A percentile compares a stretch with the other conserved stretches of the same genome.
Evolutionary conservation across 78 protist genomes (phyloP).

Genomic region (Pigoraptor vietnamica): DNA sequence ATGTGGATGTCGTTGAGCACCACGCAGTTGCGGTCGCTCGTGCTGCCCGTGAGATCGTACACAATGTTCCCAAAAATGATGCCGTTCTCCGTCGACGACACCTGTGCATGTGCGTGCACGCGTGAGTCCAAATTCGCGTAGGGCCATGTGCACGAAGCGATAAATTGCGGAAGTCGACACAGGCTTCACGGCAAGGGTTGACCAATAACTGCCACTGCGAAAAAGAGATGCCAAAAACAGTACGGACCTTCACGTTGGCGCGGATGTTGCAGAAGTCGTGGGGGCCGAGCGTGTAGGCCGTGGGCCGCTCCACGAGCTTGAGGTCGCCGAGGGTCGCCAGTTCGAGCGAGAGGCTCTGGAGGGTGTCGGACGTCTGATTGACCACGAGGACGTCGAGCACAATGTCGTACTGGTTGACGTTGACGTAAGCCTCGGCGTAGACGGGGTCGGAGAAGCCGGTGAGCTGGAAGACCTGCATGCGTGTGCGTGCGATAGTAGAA

Average conservation of each 20-base stretch:
- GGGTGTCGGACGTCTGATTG: slow-evolving; percentile 82
- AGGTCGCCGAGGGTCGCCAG: slow-evolving; percentile 91
- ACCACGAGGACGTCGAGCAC: slow-evolving; percentile 72
- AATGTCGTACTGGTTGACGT: slow-evolving; percentile 93
- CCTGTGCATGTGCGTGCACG: slow-evolving; percentile 16
- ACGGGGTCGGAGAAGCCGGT: slow-evolving; percentile 89
- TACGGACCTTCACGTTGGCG: slow-evolving; percentile 72
- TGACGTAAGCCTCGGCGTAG: slow-evolving; percentile 93
- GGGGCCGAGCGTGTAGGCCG: slow-evolving; percentile 70
- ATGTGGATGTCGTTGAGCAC: slow-evolving; percentile 90
- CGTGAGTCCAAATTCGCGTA: background rate
- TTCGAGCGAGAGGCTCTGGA: slow-evolving; percentile 87
- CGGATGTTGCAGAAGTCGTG: slow-evolving; percentile 46
- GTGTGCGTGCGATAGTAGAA: too few relatives aligned
- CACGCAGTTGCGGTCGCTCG: slow-evolving; percentile 67
- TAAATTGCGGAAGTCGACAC: background rate
- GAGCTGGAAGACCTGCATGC: slow-evolving; percentile 79
- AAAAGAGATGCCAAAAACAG: background rate
- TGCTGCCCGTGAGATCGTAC: slow-evolving; percentile 60
- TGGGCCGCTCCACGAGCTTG: slow-evolving; percentile 88
- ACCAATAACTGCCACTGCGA: background rate
- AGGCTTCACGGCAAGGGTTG: background rate
- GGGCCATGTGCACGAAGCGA: background rate
- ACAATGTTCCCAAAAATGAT: slow-evolving; percentile 88
- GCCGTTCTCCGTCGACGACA: slow-evolving; percentile 94